phyloP scores from a whole-genome alignment of 495 filamentous ascomycete genomes.

The Friedmanniomyces simplex region DNA sequence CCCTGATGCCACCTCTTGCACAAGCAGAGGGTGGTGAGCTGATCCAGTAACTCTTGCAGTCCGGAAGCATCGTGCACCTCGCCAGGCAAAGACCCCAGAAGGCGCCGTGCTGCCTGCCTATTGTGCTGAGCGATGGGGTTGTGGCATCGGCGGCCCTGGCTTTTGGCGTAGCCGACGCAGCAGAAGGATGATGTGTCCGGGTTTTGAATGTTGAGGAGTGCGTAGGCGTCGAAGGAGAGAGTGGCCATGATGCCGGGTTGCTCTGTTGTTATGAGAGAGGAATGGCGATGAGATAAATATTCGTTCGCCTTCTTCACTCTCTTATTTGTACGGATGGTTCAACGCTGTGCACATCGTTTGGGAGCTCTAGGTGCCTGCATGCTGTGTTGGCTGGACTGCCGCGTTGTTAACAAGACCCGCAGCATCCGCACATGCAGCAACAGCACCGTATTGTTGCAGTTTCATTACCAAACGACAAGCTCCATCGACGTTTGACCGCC shows the following conservation, averaged over 20 bases:
- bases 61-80: not conserved
- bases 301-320: not conserved
- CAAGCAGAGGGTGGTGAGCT: not conserved
- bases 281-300: not conserved
- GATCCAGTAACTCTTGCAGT: not conserved
- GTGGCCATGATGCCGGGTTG: not conserved
- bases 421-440: too few relatives aligned
- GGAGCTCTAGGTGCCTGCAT: not conserved
- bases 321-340: not conserved
- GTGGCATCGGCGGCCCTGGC: not conserved
- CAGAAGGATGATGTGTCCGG: not conserved
- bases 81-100: not conserved
- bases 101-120: not conserved
- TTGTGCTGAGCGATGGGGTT: not conserved
- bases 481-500: too few relatives aligned
- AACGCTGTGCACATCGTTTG: not conserved
- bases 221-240: not conserved
- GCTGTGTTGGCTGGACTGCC: not conserved
- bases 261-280: not conserved
- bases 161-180: not conserved
- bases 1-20: not conserved
- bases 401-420: too few relatives aligned
- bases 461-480: too few relatives aligned
- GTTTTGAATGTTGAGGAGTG: not conserved
- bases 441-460: too few relatives aligned